phyloP scores from a whole-genome alignment of 2,329 filamentous ascomycete genomes.

The Ceratocystis papillata region DNA sequence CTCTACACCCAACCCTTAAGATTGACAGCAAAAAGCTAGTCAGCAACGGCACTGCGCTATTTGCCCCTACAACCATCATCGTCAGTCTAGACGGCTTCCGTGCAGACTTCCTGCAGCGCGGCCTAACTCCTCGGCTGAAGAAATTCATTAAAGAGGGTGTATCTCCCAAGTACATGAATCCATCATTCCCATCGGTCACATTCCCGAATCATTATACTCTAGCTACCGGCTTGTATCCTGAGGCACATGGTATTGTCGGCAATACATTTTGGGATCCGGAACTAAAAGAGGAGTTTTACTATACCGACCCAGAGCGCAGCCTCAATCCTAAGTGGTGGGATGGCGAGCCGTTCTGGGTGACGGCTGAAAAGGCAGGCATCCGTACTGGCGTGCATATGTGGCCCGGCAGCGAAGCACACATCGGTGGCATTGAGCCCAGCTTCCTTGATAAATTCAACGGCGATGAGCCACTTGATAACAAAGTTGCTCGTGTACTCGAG shows the following conservation, averaged over 20 bases:
- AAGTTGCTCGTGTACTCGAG: slow-evolving; percentile 69
- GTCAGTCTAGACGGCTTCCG: slow-evolving; percentile 94
- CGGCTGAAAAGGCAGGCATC: slow-evolving; percentile 72
- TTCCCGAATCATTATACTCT: slow-evolving; percentile 96
- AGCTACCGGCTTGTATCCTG: slow-evolving; percentile 82
- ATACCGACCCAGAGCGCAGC: slow-evolving; percentile 64
- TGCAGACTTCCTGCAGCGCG: slow-evolving; percentile 78
- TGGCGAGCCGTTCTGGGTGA: slow-evolving; percentile 88
- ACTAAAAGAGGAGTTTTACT: slow-evolving; percentile 70
- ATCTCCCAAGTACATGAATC: slow-evolving; percentile 83
- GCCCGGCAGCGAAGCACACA: slow-evolving; percentile 88
- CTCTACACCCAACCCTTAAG: slow-evolving; percentile 29
- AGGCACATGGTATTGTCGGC: slow-evolving; percentile 83
- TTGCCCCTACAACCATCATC: slow-evolving; percentile 82
- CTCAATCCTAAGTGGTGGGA: slow-evolving; percentile 89
- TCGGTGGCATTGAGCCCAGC: slow-evolving; percentile 61
- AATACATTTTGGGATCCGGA: slow-evolving; percentile 90
- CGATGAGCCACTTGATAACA: slow-evolving; percentile 59
- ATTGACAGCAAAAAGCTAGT: slow-evolving; percentile 43
- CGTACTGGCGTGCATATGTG: slow-evolving; percentile 91
- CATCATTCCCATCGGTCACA: slow-evolving; percentile 90
- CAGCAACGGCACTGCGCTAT: slow-evolving; percentile 79
- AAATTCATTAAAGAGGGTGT: slow-evolving; percentile 71
- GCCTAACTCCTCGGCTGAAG: slow-evolving; percentile 71
- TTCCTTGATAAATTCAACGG: slow-evolving; percentile 79